These are phyloP conservation scores for Apophysomyces trapeziformis DNA, from an alignment of 371 early-diverging fungal genomes.

Conservation along the genomic window DNA sequence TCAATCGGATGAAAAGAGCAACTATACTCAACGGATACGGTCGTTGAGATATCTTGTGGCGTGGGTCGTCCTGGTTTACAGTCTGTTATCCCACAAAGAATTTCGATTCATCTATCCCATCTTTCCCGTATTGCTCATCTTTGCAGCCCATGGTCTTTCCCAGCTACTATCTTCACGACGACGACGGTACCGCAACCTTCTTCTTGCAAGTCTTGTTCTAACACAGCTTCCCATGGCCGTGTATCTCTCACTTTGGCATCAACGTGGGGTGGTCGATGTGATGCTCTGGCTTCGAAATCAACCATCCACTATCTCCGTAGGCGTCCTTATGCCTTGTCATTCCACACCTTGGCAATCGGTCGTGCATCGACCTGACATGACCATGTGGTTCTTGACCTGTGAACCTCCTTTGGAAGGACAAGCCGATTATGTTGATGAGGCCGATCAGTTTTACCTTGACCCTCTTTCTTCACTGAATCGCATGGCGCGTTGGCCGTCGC, in stretches of 20 bases:
- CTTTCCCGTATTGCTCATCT: slow-evolving; percentile 74
- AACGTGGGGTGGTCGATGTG: slow-evolving; percentile 91
- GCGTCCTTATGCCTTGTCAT: slow-evolving; percentile 93
- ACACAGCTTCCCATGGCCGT: slow-evolving; percentile 73
- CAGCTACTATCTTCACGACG: slow-evolving; percentile 1
- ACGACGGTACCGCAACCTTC: slow-evolving; percentile 19
- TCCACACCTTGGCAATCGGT: slow-evolving; percentile 90
- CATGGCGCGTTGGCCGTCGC: slow-evolving; percentile 50
- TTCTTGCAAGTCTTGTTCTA: slow-evolving; percentile 34
- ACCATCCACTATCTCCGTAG: slow-evolving; percentile 26
- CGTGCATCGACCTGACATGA: slow-evolving; percentile 32
- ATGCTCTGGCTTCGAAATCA: slow-evolving; percentile 71
- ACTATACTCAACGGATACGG: background rate
- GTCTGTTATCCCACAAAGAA: slow-evolving; percentile 88
- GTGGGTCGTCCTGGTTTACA: slow-evolving; percentile 70
- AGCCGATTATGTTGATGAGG: slow-evolving; percentile 70
- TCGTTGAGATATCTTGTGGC: slow-evolving; percentile 22
- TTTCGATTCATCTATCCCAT: slow-evolving; percentile 90
- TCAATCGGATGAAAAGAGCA: slow-evolving; percentile 18
- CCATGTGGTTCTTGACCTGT: slow-evolving; percentile 89
- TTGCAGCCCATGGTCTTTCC: slow-evolving; percentile 62
- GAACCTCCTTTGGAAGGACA: slow-evolving; percentile 76
- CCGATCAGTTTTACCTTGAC: slow-evolving; percentile 79
- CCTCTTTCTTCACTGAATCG: slow-evolving; percentile 62
- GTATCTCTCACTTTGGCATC: slow-evolving; percentile 80